These are phyloP conservation scores for Lipomyces sp. DNA, from an alignment of 805 yeast genomes.

Conservation along the genomic window DNA sequence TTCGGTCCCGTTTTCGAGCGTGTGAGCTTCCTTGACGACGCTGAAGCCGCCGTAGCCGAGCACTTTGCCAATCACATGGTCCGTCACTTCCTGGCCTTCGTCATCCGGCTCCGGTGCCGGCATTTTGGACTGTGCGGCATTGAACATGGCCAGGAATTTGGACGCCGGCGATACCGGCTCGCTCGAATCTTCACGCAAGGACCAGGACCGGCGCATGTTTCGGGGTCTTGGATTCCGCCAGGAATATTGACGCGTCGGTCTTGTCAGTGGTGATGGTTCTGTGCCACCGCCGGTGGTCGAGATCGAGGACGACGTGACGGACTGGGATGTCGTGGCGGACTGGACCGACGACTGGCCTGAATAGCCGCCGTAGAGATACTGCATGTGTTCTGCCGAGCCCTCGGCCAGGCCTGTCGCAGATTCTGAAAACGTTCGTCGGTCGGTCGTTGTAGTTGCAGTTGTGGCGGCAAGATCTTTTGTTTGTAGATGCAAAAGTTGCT, in stretches of 20 bases:
- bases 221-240: conserved; percentile 36
- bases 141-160: conserved; percentile 27
- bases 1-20: conserved; percentile 41
- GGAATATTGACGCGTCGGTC: conserved; percentile 26
- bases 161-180: conserved; percentile 32
- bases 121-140: not conserved
- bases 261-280: not conserved
- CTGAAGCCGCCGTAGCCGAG: conserved; percentile 95
- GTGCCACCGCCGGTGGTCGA: not conserved
- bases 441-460: not conserved
- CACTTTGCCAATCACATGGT: conserved; percentile 66
- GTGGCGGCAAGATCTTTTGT: conserved; percentile 1
- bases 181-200: conserved; percentile 15
- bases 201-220: conserved; percentile 25
- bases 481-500: conserved; percentile 4
- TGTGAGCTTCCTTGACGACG: conserved; percentile 69
- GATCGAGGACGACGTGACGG: not conserved
- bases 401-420: not conserved
- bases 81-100: conserved; percentile 69
- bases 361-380: conserved; percentile 3
- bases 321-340: not conserved
- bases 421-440: conserved; percentile 2
- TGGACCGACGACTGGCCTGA: not conserved
- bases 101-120: conserved; percentile 51
- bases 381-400: not conserved